Conservation (phyloP, 2,329 filamentous ascomycete genomes). For the Colletotrichum agaves region DNA sequence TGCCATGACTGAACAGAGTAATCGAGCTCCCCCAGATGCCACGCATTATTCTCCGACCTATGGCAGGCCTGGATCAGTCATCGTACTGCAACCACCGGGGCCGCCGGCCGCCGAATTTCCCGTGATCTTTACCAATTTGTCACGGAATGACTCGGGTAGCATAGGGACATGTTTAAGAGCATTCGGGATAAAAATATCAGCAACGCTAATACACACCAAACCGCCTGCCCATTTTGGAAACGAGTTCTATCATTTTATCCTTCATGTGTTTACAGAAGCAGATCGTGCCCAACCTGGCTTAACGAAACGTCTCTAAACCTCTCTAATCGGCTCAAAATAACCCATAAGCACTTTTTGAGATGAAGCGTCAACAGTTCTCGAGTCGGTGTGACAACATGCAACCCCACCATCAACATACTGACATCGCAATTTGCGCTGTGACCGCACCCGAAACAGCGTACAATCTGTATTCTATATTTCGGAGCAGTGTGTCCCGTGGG, state of each 20-base stretch:
- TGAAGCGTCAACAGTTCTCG: neutral
- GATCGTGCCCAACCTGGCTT: slow-evolving; percentile 12
- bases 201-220: slow-evolving; percentile 2
- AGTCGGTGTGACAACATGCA: neutral
- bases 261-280: neutral
- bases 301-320: neutral
- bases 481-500: too few species aligned
- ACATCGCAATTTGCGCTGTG: slow-evolving; percentile 3
- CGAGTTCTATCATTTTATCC: neutral
- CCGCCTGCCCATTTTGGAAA: neutral
- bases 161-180: slow-evolving; percentile 1
- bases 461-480: too few species aligned
- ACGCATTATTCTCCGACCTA: slow-evolving; percentile 14
- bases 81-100: neutral
- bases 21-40: slow-evolving; percentile 15
- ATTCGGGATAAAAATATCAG: neutral
- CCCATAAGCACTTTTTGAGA: neutral
- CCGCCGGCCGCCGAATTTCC: slow-evolving; percentile 10
- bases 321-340: slow-evolving; percentile 1
- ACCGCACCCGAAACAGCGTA: neutral
- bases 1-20: slow-evolving; percentile 26
- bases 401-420: neutral
- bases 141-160: slow-evolving; percentile 20
- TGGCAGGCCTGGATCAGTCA: slow-evolving; percentile 5
- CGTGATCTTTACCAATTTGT: slow-evolving; percentile 14